These are phyloP conservation scores for Fistulinella cinereoalba DNA, from an alignment of 1,284 basidiomycete species.

Conservation along the genomic window DNA sequence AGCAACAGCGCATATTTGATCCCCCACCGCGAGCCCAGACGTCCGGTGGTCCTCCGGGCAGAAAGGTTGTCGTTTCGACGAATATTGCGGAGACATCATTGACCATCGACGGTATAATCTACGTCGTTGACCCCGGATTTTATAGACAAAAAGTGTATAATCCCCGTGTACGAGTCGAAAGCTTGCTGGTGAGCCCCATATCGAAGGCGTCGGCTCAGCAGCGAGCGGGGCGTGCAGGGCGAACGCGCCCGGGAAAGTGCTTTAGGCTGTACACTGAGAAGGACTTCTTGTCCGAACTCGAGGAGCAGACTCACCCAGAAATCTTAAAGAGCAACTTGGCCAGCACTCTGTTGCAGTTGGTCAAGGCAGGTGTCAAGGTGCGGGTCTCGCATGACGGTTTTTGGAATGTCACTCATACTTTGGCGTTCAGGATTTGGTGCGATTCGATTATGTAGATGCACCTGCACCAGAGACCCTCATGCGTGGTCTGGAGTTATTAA, in stretches of 20 bases:
- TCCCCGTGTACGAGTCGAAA: conserved; percentile 94
- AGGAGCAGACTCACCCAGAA: conserved; percentile 85
- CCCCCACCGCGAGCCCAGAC: conserved; percentile 66
- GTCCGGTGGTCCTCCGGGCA: conserved; percentile 75
- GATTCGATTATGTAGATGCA: conserved; percentile 94
- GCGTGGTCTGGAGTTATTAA: conserved; percentile 94
- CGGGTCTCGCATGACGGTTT: conserved; percentile 3
- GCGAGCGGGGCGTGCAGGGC: conserved; percentile 91
- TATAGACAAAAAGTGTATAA: conserved; percentile 98
- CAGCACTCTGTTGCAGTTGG: conserved; percentile 91
- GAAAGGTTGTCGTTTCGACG: conserved; percentile 94
- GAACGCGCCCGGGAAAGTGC: conserved; percentile 91
- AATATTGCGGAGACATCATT: conserved; percentile 98
- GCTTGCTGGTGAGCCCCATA: conserved; percentile 89
- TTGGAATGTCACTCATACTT: conserved; percentile 4
- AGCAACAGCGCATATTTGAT: conserved; percentile 96
- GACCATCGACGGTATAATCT: conserved; percentile 98
- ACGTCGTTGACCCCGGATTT: conserved; percentile 97
- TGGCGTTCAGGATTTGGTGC: conserved; percentile 70
- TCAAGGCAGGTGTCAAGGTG: conserved; percentile 88
- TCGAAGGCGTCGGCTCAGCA: conserved; percentile 97
- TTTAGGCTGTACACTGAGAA: conserved; percentile 92
- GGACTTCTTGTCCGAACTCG: conserved; percentile 90
- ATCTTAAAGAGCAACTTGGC: conserved; percentile 92
- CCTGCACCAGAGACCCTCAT: conserved; percentile 98